phyloP scores from a whole-genome alignment of 75 land plant species.

The Selaginella tamariscina region DNA sequence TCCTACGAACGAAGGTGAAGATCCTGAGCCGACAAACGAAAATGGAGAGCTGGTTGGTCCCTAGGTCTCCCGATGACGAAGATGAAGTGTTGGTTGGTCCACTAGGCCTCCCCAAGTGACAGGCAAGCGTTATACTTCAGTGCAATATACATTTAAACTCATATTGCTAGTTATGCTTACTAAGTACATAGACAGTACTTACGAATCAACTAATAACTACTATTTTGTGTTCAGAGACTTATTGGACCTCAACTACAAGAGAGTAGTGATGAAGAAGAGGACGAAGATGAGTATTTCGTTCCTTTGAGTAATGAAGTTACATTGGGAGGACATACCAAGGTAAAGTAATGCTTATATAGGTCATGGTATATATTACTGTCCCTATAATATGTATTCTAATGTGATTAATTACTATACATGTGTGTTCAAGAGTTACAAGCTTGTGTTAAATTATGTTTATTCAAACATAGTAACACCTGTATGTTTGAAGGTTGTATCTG shows the following conservation, averaged over 20 bases:
- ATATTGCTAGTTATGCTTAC: no score
- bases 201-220: constrained; percentile 13
- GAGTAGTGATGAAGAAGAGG: constrained; percentile 19
- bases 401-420: not conserved
- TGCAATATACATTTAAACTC: no score
- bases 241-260: no score
- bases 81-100: constrained; percentile 37
- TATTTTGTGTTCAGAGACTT: constrained; percentile 6
- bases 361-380: not conserved
- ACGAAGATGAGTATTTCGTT: constrained; percentile 39
- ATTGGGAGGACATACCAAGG: constrained; percentile 91
- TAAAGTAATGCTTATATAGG: constrained; percentile 16
- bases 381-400: not conserved
- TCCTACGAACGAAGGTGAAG: constrained; percentile 13
- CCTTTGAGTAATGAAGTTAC: constrained; percentile 89
- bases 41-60: no score
- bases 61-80: no score
- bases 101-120: constrained; percentile 29
- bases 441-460: no score
- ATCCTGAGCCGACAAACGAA: constrained; percentile 18
- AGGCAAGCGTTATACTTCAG: not conserved
- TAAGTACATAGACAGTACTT: constrained; percentile 23
- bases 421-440: not conserved
- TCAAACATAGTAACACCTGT: no score
- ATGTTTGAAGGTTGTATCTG: constrained; percentile 64